Evolutionary conservation across 805 yeast genomes (phyloP).

Genomic region (Starmerella roubikii): DNA sequence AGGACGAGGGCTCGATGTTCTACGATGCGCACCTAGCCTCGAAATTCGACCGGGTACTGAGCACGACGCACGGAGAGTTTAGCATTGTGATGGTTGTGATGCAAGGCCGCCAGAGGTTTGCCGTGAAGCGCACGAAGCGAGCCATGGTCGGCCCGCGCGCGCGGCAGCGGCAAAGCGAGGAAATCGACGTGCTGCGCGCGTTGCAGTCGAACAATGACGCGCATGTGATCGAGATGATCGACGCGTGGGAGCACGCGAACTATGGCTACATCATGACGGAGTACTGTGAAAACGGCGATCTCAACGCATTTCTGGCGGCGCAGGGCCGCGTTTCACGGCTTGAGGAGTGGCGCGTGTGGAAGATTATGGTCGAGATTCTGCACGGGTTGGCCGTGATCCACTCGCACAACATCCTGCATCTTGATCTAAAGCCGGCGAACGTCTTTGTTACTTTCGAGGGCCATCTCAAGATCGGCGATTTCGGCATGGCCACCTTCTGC

Average conservation of each 20-base stretch:
- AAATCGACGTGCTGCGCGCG: slow-evolving; percentile 47
- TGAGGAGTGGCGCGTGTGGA: slow-evolving; percentile 98
- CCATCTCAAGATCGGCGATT: slow-evolving; percentile 83
- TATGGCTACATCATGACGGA: slow-evolving; percentile 86
- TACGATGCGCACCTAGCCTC: slow-evolving; percentile 27
- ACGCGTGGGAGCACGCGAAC: slow-evolving; percentile 67
- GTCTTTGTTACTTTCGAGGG: slow-evolving; percentile 92
- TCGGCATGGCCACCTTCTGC: slow-evolving; percentile 78
- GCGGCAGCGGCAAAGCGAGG: slow-evolving; percentile 51
- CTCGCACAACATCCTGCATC: slow-evolving; percentile 58
- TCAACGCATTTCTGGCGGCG: slow-evolving; percentile 66
- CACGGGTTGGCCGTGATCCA: slow-evolving; percentile 72
- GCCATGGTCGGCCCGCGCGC: slow-evolving; percentile 35
- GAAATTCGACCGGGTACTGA: slow-evolving; percentile 50
- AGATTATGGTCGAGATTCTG: slow-evolving; percentile 71
- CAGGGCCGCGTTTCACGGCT: slow-evolving; percentile 61
- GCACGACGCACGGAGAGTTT: slow-evolving; percentile 78
- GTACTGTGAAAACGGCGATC: slow-evolving; percentile 85
- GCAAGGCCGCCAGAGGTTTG: slow-evolving; percentile 35
- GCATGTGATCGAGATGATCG: slow-evolving; percentile 61
- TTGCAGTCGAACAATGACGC: slow-evolving; percentile 15
- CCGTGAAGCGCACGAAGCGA: slow-evolving; percentile 74
- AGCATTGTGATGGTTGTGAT: slow-evolving; percentile 71
- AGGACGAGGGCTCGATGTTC: neutral
- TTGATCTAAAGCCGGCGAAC: slow-evolving; percentile 92